phyloP scores from a whole-genome alignment of 2,329 filamentous ascomycete genomes.

The Aspergillus sp. region DNA sequence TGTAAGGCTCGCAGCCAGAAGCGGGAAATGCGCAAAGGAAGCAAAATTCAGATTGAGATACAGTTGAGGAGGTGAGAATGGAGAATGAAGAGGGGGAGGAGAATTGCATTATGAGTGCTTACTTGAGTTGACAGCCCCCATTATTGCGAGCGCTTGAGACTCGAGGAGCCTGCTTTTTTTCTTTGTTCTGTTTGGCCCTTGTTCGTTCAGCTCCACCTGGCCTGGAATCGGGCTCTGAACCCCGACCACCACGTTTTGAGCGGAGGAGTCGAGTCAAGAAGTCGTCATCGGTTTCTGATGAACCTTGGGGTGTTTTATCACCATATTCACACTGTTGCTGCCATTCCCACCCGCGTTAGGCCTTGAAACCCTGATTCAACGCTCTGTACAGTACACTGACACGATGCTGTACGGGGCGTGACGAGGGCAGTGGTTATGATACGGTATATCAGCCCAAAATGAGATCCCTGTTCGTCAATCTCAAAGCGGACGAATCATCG shows the following conservation, averaged over 20 bases:
- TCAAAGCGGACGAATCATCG: conserved; percentile 36
- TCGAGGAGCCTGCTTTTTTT: neutral
- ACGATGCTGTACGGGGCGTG: conserved; percentile 17
- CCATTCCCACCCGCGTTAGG: conserved; percentile 21
- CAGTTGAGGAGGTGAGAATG: conserved; percentile 1
- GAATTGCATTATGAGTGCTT: conserved; percentile 9
- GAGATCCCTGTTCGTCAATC: conserved; percentile 38
- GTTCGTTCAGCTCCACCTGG: conserved; percentile 10
- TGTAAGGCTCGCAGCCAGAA: conserved; percentile 5
- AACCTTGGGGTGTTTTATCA: conserved; percentile 9
- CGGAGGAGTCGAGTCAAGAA: neutral
- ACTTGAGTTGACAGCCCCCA: neutral
- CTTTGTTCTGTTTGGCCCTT: neutral
- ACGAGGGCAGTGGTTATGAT: conserved; percentile 15
- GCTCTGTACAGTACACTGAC: conserved; percentile 25
- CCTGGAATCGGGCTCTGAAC: conserved; percentile 9
- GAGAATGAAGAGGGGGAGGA: neutral
- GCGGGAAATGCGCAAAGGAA: conserved; percentile 8
- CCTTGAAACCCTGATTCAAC: conserved; percentile 7
- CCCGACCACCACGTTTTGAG: neutral
- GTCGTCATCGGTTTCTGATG: conserved; percentile 5
- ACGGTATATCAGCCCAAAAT: conserved; percentile 23
- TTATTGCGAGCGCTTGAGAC: neutral
- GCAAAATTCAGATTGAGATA: neutral
- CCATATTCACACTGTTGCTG: neutral